Evolutionary conservation across 2,329 filamentous ascomycete genomes (phyloP).

Genomic region (Talaromyces sp.): DNA sequence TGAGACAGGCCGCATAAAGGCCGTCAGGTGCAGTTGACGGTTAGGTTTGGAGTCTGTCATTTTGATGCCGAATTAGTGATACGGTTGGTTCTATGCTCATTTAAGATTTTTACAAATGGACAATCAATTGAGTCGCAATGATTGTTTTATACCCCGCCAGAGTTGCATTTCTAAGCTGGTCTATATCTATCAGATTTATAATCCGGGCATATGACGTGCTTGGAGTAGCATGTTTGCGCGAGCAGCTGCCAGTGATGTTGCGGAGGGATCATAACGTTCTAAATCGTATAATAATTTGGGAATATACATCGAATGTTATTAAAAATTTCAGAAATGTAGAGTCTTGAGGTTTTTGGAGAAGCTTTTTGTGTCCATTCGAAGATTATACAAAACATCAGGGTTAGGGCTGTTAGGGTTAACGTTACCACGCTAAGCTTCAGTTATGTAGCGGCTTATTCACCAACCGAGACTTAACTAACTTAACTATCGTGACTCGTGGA

Average conservation of each 20-base stretch:
- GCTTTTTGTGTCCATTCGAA: no score
- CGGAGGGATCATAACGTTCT: neutral
- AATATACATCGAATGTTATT: no score
- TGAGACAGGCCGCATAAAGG: conserved; percentile 56
- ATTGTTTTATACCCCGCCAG: neutral
- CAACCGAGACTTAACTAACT: no score
- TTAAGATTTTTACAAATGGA: neutral
- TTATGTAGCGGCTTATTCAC: no score
- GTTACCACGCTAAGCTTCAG: no score
- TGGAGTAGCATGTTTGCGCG: neutral
- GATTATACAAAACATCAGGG: no score
- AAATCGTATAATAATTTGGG: neutral
- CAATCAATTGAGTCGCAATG: neutral
- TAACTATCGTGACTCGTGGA: no score
- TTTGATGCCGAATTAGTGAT: neutral
- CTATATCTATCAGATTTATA: neutral
- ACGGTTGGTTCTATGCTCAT: neutral
- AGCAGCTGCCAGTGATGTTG: neutral
- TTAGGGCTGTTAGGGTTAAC: no score
- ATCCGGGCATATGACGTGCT: conserved; percentile 2
- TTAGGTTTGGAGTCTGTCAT: conserved; percentile 7
- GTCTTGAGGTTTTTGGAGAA: no score
- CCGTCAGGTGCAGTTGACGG: conserved; percentile 49
- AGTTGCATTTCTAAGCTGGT: conserved; percentile 2
- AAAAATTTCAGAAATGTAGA: no score